Evolutionary conservation across 495 filamentous ascomycete species (phyloP).

Genomic region (Platismatia glauca): DNA sequence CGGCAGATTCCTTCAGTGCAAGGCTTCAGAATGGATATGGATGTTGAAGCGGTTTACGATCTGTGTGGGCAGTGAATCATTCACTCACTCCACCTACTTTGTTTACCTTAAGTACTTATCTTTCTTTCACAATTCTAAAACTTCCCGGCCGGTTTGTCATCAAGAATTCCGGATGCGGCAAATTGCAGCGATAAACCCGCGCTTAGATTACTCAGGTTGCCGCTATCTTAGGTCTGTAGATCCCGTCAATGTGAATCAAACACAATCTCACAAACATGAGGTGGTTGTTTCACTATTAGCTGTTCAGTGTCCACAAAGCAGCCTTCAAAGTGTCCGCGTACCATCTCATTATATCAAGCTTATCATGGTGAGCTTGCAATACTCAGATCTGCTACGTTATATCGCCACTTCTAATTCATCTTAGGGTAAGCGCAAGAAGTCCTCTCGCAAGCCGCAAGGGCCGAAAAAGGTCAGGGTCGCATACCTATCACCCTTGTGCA

Average conservation of each 20-base stretch:
- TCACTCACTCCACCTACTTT: no score
- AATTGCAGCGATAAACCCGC: neutral
- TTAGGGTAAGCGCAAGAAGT: conserved; percentile 94
- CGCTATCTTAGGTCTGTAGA: conserved; percentile 5
- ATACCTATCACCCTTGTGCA: neutral
- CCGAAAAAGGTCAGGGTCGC: conserved; percentile 62
- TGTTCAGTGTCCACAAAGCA: neutral
- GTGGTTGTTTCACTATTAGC: neutral
- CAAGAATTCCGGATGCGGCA: neutral
- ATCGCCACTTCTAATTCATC: neutral
- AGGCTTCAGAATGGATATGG: neutral
- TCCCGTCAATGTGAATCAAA: no score
- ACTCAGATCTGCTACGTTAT: neutral
- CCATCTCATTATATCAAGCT: neutral
- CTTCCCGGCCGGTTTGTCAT: no score
- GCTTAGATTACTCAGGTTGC: conserved; percentile 1
- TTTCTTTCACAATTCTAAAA: no score
- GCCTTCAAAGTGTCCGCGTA: neutral
- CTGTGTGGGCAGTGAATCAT: no score
- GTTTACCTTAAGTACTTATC: no score
- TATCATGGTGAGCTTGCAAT: conserved; percentile 7
- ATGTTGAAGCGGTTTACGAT: no score
- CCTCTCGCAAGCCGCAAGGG: conserved; percentile 70
- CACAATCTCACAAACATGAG: no score
- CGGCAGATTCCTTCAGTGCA: neutral